Evolutionary conservation across 108 stramenopile species (phyloP).

Genomic region (Skeletonema marinoi): DNA sequence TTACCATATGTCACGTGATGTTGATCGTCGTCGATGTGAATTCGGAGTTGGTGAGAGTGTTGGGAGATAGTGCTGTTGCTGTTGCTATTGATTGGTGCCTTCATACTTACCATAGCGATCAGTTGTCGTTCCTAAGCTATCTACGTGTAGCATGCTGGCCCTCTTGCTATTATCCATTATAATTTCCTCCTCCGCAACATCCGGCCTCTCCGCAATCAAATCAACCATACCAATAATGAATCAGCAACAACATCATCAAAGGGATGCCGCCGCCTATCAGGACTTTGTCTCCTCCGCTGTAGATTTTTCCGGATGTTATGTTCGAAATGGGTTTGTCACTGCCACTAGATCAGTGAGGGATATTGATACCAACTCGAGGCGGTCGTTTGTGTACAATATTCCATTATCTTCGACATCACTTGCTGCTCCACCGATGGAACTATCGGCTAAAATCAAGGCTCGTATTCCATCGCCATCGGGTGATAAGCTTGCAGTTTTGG

Average conservation of each 20-base stretch:
- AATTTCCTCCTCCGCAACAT: background rate
- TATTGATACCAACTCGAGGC: slow-evolving; percentile 64
- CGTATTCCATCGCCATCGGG: slow-evolving; percentile 76
- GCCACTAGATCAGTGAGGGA: slow-evolving; percentile 72
- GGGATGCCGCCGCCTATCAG: slow-evolving; percentile 63
- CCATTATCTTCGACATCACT: slow-evolving; percentile 14
- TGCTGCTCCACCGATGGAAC: slow-evolving; percentile 55
- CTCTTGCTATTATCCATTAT: background rate
- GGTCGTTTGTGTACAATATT: slow-evolving; percentile 62
- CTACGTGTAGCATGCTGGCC: background rate
- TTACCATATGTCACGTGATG: too few relatives aligned
- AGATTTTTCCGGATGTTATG: slow-evolving; percentile 62
- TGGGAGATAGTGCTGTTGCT: too few relatives aligned
- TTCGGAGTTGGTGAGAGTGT: too few relatives aligned
- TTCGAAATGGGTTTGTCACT: slow-evolving; percentile 40
- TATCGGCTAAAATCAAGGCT: slow-evolving; percentile 56
- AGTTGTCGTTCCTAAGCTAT: too few relatives aligned
- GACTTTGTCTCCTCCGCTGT: slow-evolving; percentile 62
- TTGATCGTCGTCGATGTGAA: too few relatives aligned
- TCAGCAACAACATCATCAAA: background rate
- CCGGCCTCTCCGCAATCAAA: background rate
- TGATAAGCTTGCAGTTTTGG: slow-evolving; percentile 58
- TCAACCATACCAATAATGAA: background rate
- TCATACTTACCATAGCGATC: too few relatives aligned
- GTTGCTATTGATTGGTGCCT: too few relatives aligned